Base-by-base conservation (phyloP, 139 green algal genomes). In the Astrephomene gubernaculifera region DNA sequence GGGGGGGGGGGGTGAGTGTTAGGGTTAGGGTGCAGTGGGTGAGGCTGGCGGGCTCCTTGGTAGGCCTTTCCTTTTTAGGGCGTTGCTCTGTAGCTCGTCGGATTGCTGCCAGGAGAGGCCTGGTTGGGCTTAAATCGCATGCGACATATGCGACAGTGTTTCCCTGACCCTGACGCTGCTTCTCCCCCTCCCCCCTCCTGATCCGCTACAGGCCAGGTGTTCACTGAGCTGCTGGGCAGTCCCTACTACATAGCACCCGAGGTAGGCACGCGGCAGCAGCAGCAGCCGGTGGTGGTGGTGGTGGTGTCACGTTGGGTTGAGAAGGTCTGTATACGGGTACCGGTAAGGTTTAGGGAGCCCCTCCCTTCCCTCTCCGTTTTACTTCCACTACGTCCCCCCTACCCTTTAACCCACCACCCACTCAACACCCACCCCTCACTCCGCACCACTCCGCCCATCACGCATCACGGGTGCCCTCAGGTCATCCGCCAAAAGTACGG, bases 191-290 rank as follows among this genome's bases (percentile, higher is more conserved):
- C 17, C 14, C 12, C 49, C 17, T 57, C 49, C 14, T 57, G 17
- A 12, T 57, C 49, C 49, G 33, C 38, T 36, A 27, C 82, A 90
- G 89, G 82, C 21, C 70, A 90, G 39, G 39, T 57, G 21, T 93
- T 96, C 70, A 89, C 83, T 29, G 93, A 96, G 81, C 88, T 96
- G 38, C 90, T 96, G 1, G 94, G 94, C 10, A 93, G 81, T 29
- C 91, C 94, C 1, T 96, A 94, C 86, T 96, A 96, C 87, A 94
- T 96, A 29, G 93, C 93, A 0, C 93, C 93, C 0, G 92, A 94
- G 90, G 76, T 83, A 39, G n/a, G 73, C 7, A 4, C 17, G 49
- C 17, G 49, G 12, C 49, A 25, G 49, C 49, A 17, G 49, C 14
- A 57, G 14, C 49, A 57, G 49, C 14, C 49, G 49, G 49, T 57